Base-by-base conservation (phyloP, 805 yeast species). In the Kazachstania viticola region DNA sequence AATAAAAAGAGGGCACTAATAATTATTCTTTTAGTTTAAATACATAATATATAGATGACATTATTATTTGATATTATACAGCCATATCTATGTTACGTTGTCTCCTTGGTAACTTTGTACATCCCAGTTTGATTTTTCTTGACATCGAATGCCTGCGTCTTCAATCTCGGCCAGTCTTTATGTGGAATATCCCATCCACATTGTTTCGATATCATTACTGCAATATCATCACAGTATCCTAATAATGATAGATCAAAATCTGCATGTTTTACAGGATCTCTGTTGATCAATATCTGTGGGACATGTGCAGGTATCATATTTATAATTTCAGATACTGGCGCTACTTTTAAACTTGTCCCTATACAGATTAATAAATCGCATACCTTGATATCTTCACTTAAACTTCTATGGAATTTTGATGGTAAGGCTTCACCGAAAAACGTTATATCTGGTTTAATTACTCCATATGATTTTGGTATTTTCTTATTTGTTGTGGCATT, bases 281-380 rank as follows among this genome's bases (percentile, higher is more conserved):
- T 73, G 49, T 83, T 81, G 40, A 85, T 79, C 35, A 81, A 60
- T 7, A 87, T 66, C 54, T 84, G 94, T 1, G 95, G 95, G 3
- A 80, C 74, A 13, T 68, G 54, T 11, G 67, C 66, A 0, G 77
- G 74, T 3, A 85, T 58, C 56, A 70, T 65, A 39, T 82, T 76
- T 12, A 82, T 85, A 34, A 85, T 81, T 32, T 82, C 85, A 30
- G 84, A 75, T 5, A 87, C 95, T 0, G 96, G 96, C 0, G 93
- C 84, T 14, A 85, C 96, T 50, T 85, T 82, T 42, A 85, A 65
- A n/a, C 94, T 82, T 0, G 96, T 85, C 13, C 96, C 96, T 18
- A 85, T 76, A 54, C 94, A 80, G 5, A 85, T 65, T 30, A 87
- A 60, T 33, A 85, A 61, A 54, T 87, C 96, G 57, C 94, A 82